A percentile compares a stretch with the other conserved stretches of the same genome.
Conservation (phyloP, 208 protist species). For the Balamuthia mandrillaris region DNA sequence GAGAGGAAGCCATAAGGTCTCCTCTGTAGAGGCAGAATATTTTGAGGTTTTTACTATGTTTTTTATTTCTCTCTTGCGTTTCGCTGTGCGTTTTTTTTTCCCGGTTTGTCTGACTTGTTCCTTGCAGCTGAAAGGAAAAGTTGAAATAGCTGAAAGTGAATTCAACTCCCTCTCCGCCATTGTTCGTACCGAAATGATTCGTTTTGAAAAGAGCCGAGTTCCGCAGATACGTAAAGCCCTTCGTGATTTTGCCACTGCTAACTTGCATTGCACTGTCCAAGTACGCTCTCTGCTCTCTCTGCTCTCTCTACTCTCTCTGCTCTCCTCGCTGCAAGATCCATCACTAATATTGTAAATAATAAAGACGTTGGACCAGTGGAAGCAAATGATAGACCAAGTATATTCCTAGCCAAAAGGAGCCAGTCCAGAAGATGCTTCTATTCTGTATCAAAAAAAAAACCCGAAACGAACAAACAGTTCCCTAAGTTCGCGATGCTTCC, state of each 20-base stretch:
- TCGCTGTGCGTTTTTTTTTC: background rate
- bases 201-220: slow-evolving; percentile 29
- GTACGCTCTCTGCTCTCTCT: background rate
- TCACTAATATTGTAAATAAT: background rate
- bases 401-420: too few relatives aligned
- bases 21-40: background rate
- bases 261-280: slow-evolving; percentile 31
- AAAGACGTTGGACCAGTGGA: slow-evolving; percentile 30
- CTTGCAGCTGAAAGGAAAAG: background rate
- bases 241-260: slow-evolving; percentile 6
- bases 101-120: too few relatives aligned
- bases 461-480: too few relatives aligned
- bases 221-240: background rate
- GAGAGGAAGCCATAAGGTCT: background rate
- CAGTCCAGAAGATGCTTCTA: too few relatives aligned
- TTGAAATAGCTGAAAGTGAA: slow-evolving; percentile 15
- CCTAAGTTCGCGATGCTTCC: too few relatives aligned
- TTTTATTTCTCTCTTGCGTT: background rate
- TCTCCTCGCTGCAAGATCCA: too few relatives aligned
- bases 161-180: slow-evolving; percentile 18
- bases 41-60: background rate
- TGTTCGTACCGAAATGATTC: slow-evolving; percentile 7
- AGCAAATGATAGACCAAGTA: slow-evolving; percentile 17
- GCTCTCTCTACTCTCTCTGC: background rate
- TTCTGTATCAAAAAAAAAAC: too few relatives aligned